Base-by-base conservation (phyloP, 208 protist species). In the Trypanosoma cruzi region DNA sequence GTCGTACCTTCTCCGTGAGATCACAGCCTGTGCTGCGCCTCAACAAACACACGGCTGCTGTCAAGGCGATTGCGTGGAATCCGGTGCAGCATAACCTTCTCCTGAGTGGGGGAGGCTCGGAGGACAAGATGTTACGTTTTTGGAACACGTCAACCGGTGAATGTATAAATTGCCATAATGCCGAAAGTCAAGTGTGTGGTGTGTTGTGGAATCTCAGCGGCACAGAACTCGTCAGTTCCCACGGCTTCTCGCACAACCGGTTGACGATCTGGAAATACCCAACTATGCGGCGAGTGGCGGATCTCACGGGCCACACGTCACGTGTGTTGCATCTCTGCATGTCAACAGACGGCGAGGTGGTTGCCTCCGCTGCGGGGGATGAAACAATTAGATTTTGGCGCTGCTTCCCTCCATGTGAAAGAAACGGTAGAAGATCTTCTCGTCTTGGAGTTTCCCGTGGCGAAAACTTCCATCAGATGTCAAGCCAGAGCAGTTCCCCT, bases 211-310 rank as follows among this genome's bases (percentile, higher is more conserved):
- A 85, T 40, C 89, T 62, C 54, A 81, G 82, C 60, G 92, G 98
- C 31, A 96, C 89, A 40, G 99, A 99, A 85, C 83, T 99, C 2
- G 89, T 99, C 48, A 99, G 95, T 49, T 96, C 95, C 14, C 99
- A 99, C 81, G 99, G 99, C 65, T 99, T 98, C 82, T 93, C 91
- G 6, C 85, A 99, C 68, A 99, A 99, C 80, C 98, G 99, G 79
- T 88, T 99, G 4, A 97, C 88, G 54, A 89, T 99, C 42, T 99
- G 99, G 99, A 98, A 98, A 73, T 99, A 99, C 68, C 99, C 99
- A 37, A 96, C 97, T 28, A 90, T 99, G 86, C 84, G 84, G 34
- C 94, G 97, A 57, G 85, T 99, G 49, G 95, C 95, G 28, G 98
- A 99, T 73, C 82, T 99, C n/a, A 96, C 77, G 26, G 98, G 98